Base-by-base conservation (phyloP, 768 basidiomycete species). In the Lyophyllum semitale region DNA sequence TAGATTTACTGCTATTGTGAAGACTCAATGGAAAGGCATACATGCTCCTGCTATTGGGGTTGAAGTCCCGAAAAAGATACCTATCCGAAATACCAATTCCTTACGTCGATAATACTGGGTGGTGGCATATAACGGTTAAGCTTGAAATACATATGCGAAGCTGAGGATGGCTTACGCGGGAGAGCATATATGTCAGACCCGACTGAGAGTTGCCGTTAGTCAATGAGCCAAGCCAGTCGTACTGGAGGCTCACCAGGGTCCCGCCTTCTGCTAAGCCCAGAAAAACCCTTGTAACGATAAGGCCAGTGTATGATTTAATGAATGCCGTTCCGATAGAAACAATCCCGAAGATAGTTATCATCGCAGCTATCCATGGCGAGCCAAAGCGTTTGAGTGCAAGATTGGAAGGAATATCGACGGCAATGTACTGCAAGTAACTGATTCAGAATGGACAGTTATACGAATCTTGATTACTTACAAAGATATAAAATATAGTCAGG, bases 31-130 rank as follows among this genome's bases (percentile, higher is more conserved):
- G 15, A 40, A 53, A 15, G 22, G 57, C 70, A 47, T 53, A 72
- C 73, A 74, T 30, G 69, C 71, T 30, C 73, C 73, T 25, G 73
- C 73, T 30, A 74, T 63, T 25, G 67, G 59, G 1, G 73, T 70
- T 4, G 73, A 66, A 7, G 66, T 37, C 15, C 73, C 73, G 47
- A 72, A 71, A 55, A 74, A 74, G 11, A 74, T 63, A 7, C 72
- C 71, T 4, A 73, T 68, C 20, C 72, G 61, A 32, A 73, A 55
- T 4, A 74, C 70, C 1, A 74, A 56, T 51, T 74, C 72, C 23
- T 64, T 53, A 9, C 73, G 67, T 40, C 69, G 68, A 54, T 74
- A 74, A 49, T 69, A 74, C 68, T 71, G 44, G 8, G 37, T 44
- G 8, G 7, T 32, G 32, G 8, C 15, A 9, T 35, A 20, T 41